Base-by-base conservation (phyloP, 2,329 filamentous ascomycete genomes). In the Gnomoniopsis sp. region DNA sequence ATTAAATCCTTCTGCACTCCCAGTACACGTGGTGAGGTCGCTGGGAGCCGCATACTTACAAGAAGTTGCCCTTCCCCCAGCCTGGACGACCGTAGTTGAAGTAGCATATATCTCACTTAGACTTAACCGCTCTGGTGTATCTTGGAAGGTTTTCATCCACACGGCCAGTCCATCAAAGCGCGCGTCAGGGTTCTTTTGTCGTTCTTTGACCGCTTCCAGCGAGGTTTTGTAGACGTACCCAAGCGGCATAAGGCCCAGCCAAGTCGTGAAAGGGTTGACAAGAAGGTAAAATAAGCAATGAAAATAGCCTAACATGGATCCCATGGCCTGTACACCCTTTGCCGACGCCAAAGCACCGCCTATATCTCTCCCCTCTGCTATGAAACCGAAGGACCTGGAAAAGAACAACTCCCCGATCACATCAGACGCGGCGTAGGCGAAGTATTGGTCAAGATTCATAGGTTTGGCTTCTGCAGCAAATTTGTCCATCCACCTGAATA, bases 381-480 rank as follows among this genome's bases (percentile, higher is more conserved):
- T 49, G 59, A 71, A 71, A 47, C 55, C 55, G 34, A 72, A 68
- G 41, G 62, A 61, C 54, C 66, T 67, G 22, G 68, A 69, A 49
- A 70, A 72, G 19, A 69, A 61, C 34, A 68, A 61, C 49, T 72
- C 69, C 12, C 69, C 69, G n/a, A 70, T 62, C 15, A 71, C 63
- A 60, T 72, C 70, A 47, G 69, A 72, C 15, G 70, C 65, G 30
- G 65, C 67, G 26, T 59, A 66, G 6, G 64, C 66, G 23, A 65
- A 62, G 38, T 59, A 65, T n/a, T 65, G 62, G 58, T 67, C 62
- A 6, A 67, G 53, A 17, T 67, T 54, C 53, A 68, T 60, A 3
- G 64, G 54, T 12, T 61, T 53, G 15, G 50, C 43, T 1, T 55
- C 47, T 11, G 60, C 55, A 15, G 62, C 53, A 44, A 58, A 64